These are phyloP conservation scores for Suhomyces choctaworum DNA, from an alignment of 1,139 yeast species.

Conservation along the genomic window DNA sequence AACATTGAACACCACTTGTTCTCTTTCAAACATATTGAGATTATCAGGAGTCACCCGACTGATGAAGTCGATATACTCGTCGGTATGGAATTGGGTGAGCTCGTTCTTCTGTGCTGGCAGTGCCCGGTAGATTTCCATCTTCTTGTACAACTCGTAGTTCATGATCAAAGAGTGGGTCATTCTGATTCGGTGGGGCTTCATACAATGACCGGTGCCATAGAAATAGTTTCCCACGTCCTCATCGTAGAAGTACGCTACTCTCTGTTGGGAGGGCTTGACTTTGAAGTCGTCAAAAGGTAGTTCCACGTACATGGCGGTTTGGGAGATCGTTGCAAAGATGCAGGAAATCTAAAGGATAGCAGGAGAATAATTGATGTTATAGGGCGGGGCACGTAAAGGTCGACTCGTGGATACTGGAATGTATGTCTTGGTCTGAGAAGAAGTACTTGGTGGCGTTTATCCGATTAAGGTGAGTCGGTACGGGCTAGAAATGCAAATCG, in stretches of 20 bases:
- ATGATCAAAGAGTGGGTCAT: constrained; percentile 96
- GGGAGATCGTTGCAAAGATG: background rate
- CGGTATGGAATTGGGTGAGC: constrained; percentile 97
- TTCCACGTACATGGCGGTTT: constrained; percentile 37
- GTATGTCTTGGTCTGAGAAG: too few relatives aligned
- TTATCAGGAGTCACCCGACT: constrained; percentile 94
- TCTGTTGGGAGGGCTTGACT: constrained; percentile 38
- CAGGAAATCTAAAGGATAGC: too few relatives aligned
- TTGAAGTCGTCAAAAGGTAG: constrained; percentile 49
- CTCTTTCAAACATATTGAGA: constrained; percentile 84
- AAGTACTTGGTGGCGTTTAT: too few relatives aligned
- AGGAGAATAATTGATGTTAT: too few relatives aligned
- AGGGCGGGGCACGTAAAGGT: too few relatives aligned
- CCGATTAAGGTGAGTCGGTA: too few relatives aligned
- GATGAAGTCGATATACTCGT: constrained; percentile 91
- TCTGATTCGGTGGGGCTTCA: constrained; percentile 98
- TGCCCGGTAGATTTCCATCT: constrained; percentile 95
- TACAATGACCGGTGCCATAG: constrained; percentile 97
- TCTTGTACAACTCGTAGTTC: constrained; percentile 95
- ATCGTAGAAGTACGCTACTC: constrained; percentile 51
- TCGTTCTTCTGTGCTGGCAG: constrained; percentile 97
- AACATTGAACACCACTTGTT: constrained; percentile 90
- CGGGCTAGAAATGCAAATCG: too few relatives aligned
- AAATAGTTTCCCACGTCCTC: constrained; percentile 96
- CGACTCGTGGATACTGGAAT: too few relatives aligned